Conservation (phyloP, 495 filamentous ascomycete species). For the Neurospora intermedia region DNA sequence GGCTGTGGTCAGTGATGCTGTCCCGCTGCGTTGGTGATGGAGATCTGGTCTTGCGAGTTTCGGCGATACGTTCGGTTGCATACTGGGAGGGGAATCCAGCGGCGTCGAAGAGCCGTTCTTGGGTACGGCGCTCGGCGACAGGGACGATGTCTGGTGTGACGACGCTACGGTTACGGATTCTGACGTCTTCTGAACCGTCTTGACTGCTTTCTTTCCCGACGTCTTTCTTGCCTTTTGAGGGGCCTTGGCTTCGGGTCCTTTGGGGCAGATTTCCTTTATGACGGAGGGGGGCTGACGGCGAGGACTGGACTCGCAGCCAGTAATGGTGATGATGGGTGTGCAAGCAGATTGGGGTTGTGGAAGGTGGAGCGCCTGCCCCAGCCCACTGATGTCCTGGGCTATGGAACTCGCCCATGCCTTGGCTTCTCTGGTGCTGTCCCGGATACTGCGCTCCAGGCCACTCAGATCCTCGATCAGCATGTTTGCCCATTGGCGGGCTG, state of each 20-base stretch:
- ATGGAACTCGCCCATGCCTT: conserved; percentile 3
- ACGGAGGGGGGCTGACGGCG: background rate
- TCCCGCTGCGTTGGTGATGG: conserved; percentile 5
- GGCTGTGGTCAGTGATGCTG: background rate
- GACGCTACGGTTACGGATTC: background rate
- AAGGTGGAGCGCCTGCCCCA: background rate
- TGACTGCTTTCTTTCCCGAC: background rate
- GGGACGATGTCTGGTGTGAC: conserved; percentile 9
- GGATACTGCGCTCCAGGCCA: conserved; percentile 6
- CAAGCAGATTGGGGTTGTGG: conserved; percentile 26
- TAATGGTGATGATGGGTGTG: conserved; percentile 49
- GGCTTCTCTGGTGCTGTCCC: conserved; percentile 1
- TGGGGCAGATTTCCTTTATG: background rate
- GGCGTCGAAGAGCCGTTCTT: conserved; percentile 11
- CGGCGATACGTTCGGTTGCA: conserved; percentile 27
- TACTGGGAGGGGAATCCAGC: conserved; percentile 23
- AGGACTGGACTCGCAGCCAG: conserved; percentile 31
- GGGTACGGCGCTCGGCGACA: conserved; percentile 4
- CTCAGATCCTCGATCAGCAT: conserved; percentile 12
- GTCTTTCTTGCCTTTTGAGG: background rate
- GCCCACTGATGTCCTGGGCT: background rate
- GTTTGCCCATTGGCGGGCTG: conserved; percentile 11
- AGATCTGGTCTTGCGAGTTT: conserved; percentile 17
- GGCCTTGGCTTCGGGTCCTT: conserved; percentile 2
- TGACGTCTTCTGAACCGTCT: background rate